Base-by-base conservation (phyloP, 2,329 filamentous ascomycete species). In the Pezicula radicicola region DNA sequence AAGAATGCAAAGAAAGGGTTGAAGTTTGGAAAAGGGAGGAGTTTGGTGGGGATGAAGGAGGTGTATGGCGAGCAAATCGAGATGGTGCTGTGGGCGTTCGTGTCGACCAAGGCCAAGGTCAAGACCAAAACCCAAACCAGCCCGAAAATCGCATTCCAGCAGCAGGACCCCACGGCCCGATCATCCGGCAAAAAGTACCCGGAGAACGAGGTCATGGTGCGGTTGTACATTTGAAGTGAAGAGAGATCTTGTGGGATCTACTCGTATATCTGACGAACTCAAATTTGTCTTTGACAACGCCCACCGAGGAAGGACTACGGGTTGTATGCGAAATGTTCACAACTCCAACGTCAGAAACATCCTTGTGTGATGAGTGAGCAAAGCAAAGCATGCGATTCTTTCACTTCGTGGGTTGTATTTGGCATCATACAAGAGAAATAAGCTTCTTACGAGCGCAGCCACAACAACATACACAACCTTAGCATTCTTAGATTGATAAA, bases 21-120 rank as follows among this genome's bases (percentile, higher is more conserved):
- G 94, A 99, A 75, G 86, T 99, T 40, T 97, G 93, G 93, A 97
- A 97, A 73, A 76, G 84, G 58, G 93, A 97, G 73, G 88, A 91
- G 68, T 97, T 97, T 75, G 83, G 80, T 43, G 87, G 81, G 1
- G 87, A 84, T 19, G 86, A 88, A 57, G 89, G 85, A 15, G 77
- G 80, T 6, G 80, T 94, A 42, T 97, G 92, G 92, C 85, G 91
- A 71, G 90, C 89, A 55, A 97, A 97, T 72, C 74, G 86, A 58
- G 91, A 96, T 70, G 88, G 88, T 6, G 74, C 76, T 40, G 46
- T 50, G 42, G 62, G 63, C 12, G 52, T 58, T 12, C 55, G 46
- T 10, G 46, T 64, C 36, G 49, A 61, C 49, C 18, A 45, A 30
- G 53, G 49, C 4, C 36, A 50, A 13, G 52, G 54, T 3, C 36